Evolutionary conservation across 129 eudicot genomes (phyloP).

Genomic region (Escallonia rubra): DNA sequence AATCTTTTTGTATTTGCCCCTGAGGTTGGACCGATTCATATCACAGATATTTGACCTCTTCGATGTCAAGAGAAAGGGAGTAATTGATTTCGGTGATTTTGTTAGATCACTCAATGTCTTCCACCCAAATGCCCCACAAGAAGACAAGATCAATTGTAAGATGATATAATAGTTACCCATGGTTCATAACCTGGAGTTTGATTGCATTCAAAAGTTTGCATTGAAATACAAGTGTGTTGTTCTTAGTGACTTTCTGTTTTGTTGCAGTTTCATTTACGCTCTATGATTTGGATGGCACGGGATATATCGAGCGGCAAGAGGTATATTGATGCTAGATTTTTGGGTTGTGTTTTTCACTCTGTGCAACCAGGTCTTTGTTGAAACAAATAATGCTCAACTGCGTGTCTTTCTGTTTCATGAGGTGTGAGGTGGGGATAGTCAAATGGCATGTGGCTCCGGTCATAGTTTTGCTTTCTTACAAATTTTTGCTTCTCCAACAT

Average conservation of each 20-base stretch:
- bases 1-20: background rate
- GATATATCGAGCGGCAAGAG: conserved; percentile 98
- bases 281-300: conserved; percentile 94
- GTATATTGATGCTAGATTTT: conserved; percentile 25
- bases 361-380: too few relatives aligned
- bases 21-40: background rate
- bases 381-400: too few relatives aligned
- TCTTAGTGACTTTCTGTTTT: background rate
- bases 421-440: too few relatives aligned
- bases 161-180: background rate
- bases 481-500: too few relatives aligned
- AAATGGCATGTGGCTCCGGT: too few relatives aligned
- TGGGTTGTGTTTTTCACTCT: background rate
- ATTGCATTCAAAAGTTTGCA: background rate
- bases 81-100: conserved; percentile 93
- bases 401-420: too few relatives aligned
- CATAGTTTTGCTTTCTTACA: too few relatives aligned
- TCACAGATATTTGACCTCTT: conserved; percentile 91
- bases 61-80: conserved; percentile 81
- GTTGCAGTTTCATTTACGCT: conserved; percentile 88
- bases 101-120: conserved; percentile 90
- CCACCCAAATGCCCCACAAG: conserved; percentile 94
- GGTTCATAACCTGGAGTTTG: background rate
- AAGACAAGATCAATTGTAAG: conserved; percentile 91
- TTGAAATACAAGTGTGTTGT: background rate